Base-by-base conservation (phyloP, 2,329 filamentous ascomycete genomes). In the Falciphora oryzae region DNA sequence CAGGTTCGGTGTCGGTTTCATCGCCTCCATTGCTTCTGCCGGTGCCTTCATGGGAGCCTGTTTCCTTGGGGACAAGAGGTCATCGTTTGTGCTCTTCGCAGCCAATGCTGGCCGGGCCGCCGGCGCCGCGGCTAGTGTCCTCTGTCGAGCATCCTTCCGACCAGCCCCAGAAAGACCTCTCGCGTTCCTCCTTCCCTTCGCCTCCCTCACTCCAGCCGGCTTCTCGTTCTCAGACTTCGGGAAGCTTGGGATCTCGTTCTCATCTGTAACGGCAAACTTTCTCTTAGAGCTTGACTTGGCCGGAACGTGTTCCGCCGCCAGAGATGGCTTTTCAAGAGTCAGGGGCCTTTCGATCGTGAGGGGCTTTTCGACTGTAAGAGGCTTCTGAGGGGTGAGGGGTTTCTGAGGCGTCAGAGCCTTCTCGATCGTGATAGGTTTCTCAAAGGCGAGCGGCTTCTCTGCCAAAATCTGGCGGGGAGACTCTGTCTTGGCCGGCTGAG, bases 31-130 rank as follows among this genome's bases (percentile, higher is more conserved):
- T 8, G 65, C 53, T n/a, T 68, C 67, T 27, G 44, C 59, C 13
- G 72, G 65, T 58, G 69, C 73, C n/a, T 64, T 66, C 63, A 78
- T 81, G 1, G 73, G 61, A 3, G 67, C 68, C 3, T 61, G 65
- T 71, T 88, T 88, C 70, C 80, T 85, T 0, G 86, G 86, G 2
- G 87, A 88, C 35, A 78, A 77, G 58, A 89, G 71, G 68, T 84
- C 81, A 64, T 85, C 80, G 69, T 88, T 88, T 22, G 83, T 82
- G 74, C 78, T 89, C 75, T 89, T 89, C 59, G 78, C 77, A 10
- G 80, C 76, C 14, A 87, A 75, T 1, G 84, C 81, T 65, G 79
- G 83, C 62, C 84, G 80, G 50, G 73, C 68, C 28, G 72, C 71
- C 14, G 71, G 69, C 8, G 68, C 65, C 1, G 70, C 66, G n/a